Evolutionary conservation across 78 protist species (phyloP), one percentile per base, ranked within the genome.

Genomic region (slime mould (Dictyostelium discoideum)): DNA sequence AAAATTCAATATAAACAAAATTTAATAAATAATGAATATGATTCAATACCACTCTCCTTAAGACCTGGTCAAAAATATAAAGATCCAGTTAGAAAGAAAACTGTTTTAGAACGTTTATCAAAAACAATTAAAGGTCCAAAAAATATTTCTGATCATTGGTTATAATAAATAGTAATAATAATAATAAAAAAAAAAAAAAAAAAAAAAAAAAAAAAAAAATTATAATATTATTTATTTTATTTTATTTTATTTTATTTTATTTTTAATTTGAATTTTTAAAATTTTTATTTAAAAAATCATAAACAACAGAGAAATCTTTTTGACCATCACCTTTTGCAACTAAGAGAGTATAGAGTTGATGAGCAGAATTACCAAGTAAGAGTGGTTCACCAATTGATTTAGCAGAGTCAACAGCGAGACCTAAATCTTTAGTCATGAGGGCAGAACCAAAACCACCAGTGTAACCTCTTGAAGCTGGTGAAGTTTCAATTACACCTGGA

Each of bases 371-470:
- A 46, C 98, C 98, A 22, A 97, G 42, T 18, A 93, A 93, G 10
- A 96, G 67, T 24, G 97, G 95, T 60, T 95, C 92, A 37, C 95
- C 92, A 20, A 85, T 44, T 29, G 93, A 72, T 67, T 74, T 78
- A 1, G 98, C 99, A 18, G 98, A 97, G 20, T 76, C 85, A 54
- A 85, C 63, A 63, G 99, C 99, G 32, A 98, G 95, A 73, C 98
- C 98, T 6, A 98, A 63, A 84, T 98, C 99, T 90, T 98, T 98
- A 60, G 39, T 63, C 99, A 98, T 98, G 67, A 98, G 94, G 2
- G 95, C 96, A 32, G 88, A 42, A 2, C 96, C 99, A 39, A 98
- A 98, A 24, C 99, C 99, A n/a, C 99, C 99, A 46, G 92, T 83
- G 92, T 98, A 98, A 80, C 92, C 96, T 74, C 97, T 77, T 22